A percentile compares a stretch with the other conserved stretches of the same genome.
These are phyloP conservation scores for Rhodotorula sp. DNA, from an alignment of 1,284 basidiomycete genomes.

Conservation along the genomic window DNA sequence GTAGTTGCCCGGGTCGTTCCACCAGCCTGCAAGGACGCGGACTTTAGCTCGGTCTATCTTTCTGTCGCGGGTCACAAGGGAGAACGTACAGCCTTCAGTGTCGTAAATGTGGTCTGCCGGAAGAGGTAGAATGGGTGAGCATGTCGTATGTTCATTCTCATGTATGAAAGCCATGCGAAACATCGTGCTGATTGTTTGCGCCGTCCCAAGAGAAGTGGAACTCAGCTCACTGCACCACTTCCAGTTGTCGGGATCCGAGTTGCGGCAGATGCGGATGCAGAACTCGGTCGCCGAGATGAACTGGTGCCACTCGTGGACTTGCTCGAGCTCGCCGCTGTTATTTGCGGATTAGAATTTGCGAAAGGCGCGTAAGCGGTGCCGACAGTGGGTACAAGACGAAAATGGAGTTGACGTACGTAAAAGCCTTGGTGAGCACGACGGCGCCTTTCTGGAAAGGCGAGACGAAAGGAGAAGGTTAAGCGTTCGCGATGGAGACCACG, in stretches of 20 bases:
- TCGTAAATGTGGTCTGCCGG: constrained; percentile 9
- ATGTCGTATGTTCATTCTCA: not conserved
- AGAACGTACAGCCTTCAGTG: constrained; percentile 54
- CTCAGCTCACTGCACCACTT: constrained; percentile 20
- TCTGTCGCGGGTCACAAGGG: no score
- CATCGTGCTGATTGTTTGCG: constrained; percentile 48
- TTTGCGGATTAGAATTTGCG: not conserved
- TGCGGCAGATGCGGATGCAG: constrained; percentile 43
- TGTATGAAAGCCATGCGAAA: constrained; percentile 1
- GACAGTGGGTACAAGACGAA: no score
- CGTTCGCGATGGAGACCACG: no score
- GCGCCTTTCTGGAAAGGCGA: no score
- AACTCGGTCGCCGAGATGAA: constrained; percentile 38
- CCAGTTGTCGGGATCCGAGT: constrained; percentile 22
- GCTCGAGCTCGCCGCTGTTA: constrained; percentile 34
- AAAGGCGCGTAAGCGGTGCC: not conserved
- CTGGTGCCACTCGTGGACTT: constrained; percentile 46
- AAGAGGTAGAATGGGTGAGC: not conserved
- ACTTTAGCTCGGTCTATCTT: not conserved
- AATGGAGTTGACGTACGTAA: constrained; percentile 24
- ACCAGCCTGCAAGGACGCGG: constrained; percentile 11
- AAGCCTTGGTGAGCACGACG: constrained; percentile 38
- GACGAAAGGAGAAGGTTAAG: no score
- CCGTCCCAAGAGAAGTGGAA: no score
- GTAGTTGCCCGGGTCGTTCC: constrained; percentile 59